Base-by-base conservation (phyloP, 495 filamentous ascomycete species). In the Penicillium desertorum region DNA sequence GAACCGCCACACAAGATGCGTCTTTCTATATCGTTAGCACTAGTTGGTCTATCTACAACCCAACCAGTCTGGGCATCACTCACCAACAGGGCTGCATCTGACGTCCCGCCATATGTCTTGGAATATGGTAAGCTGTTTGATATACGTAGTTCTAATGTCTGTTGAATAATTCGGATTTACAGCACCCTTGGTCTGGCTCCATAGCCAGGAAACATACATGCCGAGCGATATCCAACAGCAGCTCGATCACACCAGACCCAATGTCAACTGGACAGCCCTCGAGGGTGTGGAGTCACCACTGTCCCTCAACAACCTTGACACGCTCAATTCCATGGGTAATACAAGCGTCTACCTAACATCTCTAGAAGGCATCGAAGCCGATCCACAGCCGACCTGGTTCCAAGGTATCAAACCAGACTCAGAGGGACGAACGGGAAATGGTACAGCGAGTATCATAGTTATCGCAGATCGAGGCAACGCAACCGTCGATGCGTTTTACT, bases 401-500 rank as follows among this genome's bases (percentile, higher is more conserved):
- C 67, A 72, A 34, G 79, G 79, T 23, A 71, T 78, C 14, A 71
- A 62, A 9, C 82, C 81, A 1, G 73, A 83, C 62, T 56, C 56
- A 30, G 68, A 75, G 19, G 80, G 82, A 10, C 74, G 78, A 46
- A 82, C 76, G 1, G 60, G 68, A 2, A 74, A 73, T 59, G 78
- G 75, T 4, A 73, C 74, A 12, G 76, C 73, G 19, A 76, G 73
- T 42, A 72, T 71, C 0, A 74, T 89, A 44, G 78, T 89, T 25
- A 75, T 84, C 17, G 75, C 76, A 52, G 82, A 88, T 59, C 78
- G 82, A 58, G 81, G 79, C 0, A 62, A 70, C 42, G 81, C 78
- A 2, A 68, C 69, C 4, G 68, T 87, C 1, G 86, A 89, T 75
- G 86, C 79, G 0, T 88, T 86, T 54, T 88, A 88, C 62, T 82